Base-by-base conservation (phyloP, 208 protist genomes). In the Acanthamoeba castellanii region DNA sequence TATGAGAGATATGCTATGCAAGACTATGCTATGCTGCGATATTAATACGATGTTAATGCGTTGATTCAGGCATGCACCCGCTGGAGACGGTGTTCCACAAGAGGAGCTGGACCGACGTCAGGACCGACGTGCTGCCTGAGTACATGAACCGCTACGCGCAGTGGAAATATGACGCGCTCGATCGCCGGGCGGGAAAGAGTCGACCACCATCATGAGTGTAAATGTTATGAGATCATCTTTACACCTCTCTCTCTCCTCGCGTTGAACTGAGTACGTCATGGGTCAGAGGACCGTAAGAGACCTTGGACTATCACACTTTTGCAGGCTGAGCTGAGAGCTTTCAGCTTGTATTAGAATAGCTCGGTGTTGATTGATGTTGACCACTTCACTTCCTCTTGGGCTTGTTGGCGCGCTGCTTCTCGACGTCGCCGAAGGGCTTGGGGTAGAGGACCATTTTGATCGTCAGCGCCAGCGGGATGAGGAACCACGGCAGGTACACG, bases 391-490 rank as follows among this genome's bases (percentile, higher is more conserved):
- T 82, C 34, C 32, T 82, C 85, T 91, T 87, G 50, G 27, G 16
- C 50, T 57, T 85, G 76, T 9, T 22, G 32, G 5, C 8, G 34
- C 30, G 20, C 42, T 55, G 13, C 27, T 64, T 88, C 55, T 68
- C 37, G 82, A 20, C 57, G 82, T 42, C 64, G 32, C 85, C 85
- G 14, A 91, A 91, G 55, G 85, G 85, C 85, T 91, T 64, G 11
- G 55, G 37, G 22, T 91, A 91, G 85, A n/a, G 55, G 52, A 70
- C 16, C 85, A 91, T 91, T 55, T 91, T 91, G 85, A 91, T 70
- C 34, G 47, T 13, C 2, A 91, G 85, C 9, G 85, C 85, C 55
- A 91, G 85, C 55, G 85, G 85, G 47, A 91, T 64, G 37, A 91
- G 64, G 45, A 70, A 64, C 85, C 85, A 91, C 5, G 85, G 85